Evolutionary conservation across 1,284 basidiomycete genomes (phyloP), one percentile per base, ranked within the genome.

Genomic region (Papiliotrema laurentii): DNA sequence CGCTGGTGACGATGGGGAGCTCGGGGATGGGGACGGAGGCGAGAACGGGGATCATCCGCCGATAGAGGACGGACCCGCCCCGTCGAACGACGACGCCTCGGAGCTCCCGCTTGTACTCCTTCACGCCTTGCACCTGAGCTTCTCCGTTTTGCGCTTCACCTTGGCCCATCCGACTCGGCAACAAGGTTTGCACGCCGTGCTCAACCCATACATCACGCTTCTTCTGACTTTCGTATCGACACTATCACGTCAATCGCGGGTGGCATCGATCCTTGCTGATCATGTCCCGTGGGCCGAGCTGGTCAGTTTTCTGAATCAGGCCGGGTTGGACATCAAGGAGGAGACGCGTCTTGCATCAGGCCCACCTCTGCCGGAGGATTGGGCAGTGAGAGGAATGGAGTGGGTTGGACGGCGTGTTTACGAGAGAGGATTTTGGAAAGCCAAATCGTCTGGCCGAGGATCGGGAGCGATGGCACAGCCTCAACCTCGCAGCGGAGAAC

Each of bases 351-450:
- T 79, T 7, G 68, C 73, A 14, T 83, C 80, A 47, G 76, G 80
- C 13, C 47, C 64, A 11, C 87, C 91, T 0, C 76, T 98, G 2
- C 82, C 88, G 0, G 96, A 98, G 70, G 96, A 98, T 69, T 97
- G 92, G 90, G 89, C 88, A 60, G 73, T 97, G 53, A 81, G 93
- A 27, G 96, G 96, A 3, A 87, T 93, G 83, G 88, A 90, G 56
- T 98, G 94, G 94, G 85, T 89, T 1, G 86, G 88, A 5, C 80
- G 89, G 53, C 82, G 84, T 49, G 84, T 96, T 1, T 96, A 86
- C 68, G 89, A 92, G 67, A 81, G 87, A 38, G 91, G 92, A 0
- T 97, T 86, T 72, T 97, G 92, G 93, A 77, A 77, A 49, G 48
- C 61, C 26, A 74, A 87, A 55, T 54, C 54, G 22, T 47, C 54